Evolutionary conservation across 495 filamentous ascomycete species (phyloP), one percentile per base, ranked within the genome.

Genomic region (Podospora pseudopauciseta): DNA sequence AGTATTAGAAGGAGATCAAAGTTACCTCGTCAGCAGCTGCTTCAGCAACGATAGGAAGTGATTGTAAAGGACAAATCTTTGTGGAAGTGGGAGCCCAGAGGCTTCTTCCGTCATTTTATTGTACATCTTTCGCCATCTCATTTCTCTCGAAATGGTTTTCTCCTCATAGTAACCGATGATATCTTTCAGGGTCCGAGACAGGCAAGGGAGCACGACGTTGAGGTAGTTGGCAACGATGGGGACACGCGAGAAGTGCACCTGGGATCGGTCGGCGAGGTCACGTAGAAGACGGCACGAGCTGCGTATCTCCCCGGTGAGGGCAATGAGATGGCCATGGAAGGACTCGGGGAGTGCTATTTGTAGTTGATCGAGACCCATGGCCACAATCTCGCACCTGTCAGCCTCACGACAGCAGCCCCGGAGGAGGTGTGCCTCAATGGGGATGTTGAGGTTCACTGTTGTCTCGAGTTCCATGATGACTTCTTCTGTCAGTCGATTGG

Each of bases 91-190:
- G 39, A 85, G 76, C 4, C 82, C 82, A 2, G 75, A 79, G 54
- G 79, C 80, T 70, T 82, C 83, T 34, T 81, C 79, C 1, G 79
- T 80, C 79, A 85, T 80, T 62, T 80, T 80, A 77, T 85, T 78
- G 66, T 83, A 82, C 83, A 87, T 86, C 49, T 80, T 79, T 32
- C 79, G 80, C 85, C 85, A 87, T 55, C 83, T 76, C 49, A 76
- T 76, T 66, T 82, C 78, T 59, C 79, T 79, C 53, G 78, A 74
- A 28, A 83, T 23, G 5, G 73, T 76, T 66, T 79, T 82, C 67
- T 87, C 81, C 55, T 83, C 83, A 68, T 85, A 81, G 70, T 82
- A 80, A 4, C 67, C 44, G 63, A 75, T 82, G 72, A 87, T 87
- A 67, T 87, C 85, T 55, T 78, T 74, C 57, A 86, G 75, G 2